Conservation (phyloP, 2,329 filamentous ascomycete species). For the Diaporthe destruens region DNA sequence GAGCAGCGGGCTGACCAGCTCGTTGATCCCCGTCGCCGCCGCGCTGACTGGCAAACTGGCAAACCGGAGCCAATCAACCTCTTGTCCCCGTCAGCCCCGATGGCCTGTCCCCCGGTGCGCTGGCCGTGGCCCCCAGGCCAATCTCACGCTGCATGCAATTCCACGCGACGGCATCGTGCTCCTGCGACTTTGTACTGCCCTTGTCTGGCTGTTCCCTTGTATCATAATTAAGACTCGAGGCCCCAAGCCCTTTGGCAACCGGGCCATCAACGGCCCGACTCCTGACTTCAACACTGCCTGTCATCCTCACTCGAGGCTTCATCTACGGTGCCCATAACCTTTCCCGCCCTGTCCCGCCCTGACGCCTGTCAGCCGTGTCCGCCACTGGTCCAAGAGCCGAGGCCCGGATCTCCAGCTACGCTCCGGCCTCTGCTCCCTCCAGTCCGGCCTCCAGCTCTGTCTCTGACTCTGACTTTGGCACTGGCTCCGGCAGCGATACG, state of each 20-base stretch:
- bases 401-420: not conserved
- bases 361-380: not conserved
- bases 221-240: not conserved
- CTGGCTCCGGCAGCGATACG: not conserved
- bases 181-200: not conserved
- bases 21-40: conserved; percentile 5
- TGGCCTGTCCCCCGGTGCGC: not conserved
- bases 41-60: no score
- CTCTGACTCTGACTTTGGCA: not conserved
- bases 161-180: not conserved
- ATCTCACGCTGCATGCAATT: not conserved
- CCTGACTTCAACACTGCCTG: not conserved
- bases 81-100: not conserved
- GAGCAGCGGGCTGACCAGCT: conserved; percentile 13
- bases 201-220: not conserved
- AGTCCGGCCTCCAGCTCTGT: not conserved
- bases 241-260: not conserved
- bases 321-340: not conserved
- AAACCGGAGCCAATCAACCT: no score
- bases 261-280: not conserved
- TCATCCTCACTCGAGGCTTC: not conserved
- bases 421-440: not conserved
- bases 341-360: not conserved
- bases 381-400: not conserved
- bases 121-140: not conserved